Conservation (phyloP, 805 yeast genomes). For the Candida rishiriensis region DNA sequence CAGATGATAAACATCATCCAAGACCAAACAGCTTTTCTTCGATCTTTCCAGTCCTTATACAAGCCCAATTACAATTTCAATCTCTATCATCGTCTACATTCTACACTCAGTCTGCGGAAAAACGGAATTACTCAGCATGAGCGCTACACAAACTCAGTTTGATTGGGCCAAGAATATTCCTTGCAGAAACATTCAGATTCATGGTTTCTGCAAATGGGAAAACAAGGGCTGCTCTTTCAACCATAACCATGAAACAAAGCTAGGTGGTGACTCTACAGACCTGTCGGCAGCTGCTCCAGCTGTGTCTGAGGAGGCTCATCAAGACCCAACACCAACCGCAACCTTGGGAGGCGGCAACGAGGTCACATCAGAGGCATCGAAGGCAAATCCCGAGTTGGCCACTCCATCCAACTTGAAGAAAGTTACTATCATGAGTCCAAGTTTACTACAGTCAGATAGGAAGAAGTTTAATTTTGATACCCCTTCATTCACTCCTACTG, state of each 20-base stretch:
- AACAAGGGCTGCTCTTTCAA: constrained; percentile 83
- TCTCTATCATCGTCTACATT: background rate
- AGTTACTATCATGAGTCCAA: background rate
- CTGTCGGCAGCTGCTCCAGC: constrained; percentile 6
- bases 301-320: background rate
- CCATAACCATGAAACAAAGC: constrained; percentile 42
- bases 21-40: background rate
- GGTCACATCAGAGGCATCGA: constrained; percentile 1
- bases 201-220: constrained; percentile 85
- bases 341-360: background rate
- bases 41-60: background rate
- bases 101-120: background rate
- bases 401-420: background rate
- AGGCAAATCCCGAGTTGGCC: constrained; percentile 5
- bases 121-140: constrained; percentile 5
- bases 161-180: constrained; percentile 70
- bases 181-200: constrained; percentile 78
- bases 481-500: constrained; percentile 50
- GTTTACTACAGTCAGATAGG: constrained; percentile 18
- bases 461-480: constrained; percentile 50
- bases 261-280: constrained; percentile 8
- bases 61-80: no score
- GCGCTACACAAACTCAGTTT: constrained; percentile 28
- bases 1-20: no score
- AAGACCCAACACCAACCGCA: constrained; percentile 1